phyloP scores from a whole-genome alignment of 495 filamentous ascomycete species.

The Lophiotrema nucula region DNA sequence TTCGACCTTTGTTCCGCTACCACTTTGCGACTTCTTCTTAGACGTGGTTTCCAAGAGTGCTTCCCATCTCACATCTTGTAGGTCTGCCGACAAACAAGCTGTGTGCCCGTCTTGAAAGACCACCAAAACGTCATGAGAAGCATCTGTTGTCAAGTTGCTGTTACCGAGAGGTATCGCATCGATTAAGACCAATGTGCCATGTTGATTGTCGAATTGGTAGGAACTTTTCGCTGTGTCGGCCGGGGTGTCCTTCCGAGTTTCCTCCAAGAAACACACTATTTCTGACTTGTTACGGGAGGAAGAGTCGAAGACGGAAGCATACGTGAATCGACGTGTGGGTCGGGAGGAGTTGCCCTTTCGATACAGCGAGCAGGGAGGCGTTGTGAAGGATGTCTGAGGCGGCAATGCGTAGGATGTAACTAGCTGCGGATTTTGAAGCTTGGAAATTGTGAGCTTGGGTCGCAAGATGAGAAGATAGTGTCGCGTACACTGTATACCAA shows the following conservation, averaged over 20 bases:
- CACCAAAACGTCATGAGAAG: conserved; percentile 39
- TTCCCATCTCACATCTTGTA: conserved; percentile 38
- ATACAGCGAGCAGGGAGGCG: conserved; percentile 72
- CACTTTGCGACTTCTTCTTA: background rate
- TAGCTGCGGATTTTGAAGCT: conserved; percentile 78
- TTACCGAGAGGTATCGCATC: conserved; percentile 20
- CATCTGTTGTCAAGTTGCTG: conserved; percentile 32
- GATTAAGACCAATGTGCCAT: conserved; percentile 3
- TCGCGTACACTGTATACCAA: conserved; percentile 84
- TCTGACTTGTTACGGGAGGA: conserved; percentile 21
- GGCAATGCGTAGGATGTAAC: conserved; percentile 83
- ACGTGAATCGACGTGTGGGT: conserved; percentile 68
- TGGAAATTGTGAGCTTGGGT: conserved; percentile 13
- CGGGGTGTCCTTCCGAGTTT: conserved; percentile 8
- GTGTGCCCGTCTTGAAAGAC: conserved; percentile 47
- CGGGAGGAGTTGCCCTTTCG: conserved; percentile 49
- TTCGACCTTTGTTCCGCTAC: conserved; percentile 44
- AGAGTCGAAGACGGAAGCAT: conserved; percentile 49
- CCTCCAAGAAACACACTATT: conserved; percentile 43
- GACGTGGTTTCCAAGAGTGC: conserved; percentile 27
- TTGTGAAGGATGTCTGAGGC: conserved; percentile 75
- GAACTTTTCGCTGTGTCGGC: conserved; percentile 18
- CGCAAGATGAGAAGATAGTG: background rate
- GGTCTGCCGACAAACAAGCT: conserved; percentile 55
- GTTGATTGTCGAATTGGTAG: background rate